Conservation (phyloP, 345 rosid genomes). For the Populus euphratica region DNA sequence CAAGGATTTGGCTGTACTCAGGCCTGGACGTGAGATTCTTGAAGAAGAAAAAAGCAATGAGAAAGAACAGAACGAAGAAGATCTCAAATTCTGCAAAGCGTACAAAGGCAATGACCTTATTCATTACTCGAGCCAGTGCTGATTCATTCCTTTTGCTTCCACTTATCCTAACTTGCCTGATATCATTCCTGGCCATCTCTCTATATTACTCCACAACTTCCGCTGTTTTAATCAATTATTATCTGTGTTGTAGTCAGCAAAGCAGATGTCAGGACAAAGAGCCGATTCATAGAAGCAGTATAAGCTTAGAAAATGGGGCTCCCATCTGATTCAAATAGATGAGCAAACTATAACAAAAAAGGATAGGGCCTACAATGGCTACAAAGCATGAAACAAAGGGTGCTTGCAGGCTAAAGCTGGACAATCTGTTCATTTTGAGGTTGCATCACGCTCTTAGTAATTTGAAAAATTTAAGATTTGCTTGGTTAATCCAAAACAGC, state of each 20-base stretch:
- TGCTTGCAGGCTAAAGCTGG: too few species aligned
- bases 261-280: neutral
- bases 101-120: constrained; percentile 34
- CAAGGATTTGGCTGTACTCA: constrained; percentile 60
- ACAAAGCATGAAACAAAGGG: too few species aligned
- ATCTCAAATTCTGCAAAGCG: constrained; percentile 64
- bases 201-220: neutral
- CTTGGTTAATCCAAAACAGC: neutral
- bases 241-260: neutral
- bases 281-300: neutral
- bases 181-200: constrained; percentile 29
- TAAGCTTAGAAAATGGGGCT: neutral
- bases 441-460: neutral
- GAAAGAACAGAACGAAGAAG: constrained; percentile 53
- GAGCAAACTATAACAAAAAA: neutral
- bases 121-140: constrained; percentile 36
- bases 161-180: constrained; percentile 22
- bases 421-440: neutral
- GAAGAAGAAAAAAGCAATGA: constrained; percentile 57
- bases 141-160: constrained; percentile 38
- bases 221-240: neutral
- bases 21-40: constrained; percentile 65
- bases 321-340: neutral
- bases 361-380: too few species aligned
- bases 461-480: neutral